Base-by-base conservation (phyloP, 1,139 yeast species). In the Arxiozyma telluris region DNA sequence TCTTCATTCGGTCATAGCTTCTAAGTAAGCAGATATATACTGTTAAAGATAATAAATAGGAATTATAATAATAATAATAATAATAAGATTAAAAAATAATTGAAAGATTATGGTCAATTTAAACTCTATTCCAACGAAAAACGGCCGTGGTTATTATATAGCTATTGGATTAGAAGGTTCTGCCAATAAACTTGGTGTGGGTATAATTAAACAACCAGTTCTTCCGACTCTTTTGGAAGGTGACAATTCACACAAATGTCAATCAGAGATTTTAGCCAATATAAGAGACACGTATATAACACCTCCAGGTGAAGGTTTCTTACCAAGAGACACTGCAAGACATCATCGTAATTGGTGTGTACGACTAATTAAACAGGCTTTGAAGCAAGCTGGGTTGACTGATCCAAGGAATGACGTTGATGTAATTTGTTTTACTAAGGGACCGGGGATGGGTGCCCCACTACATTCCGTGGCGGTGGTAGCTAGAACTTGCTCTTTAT, bases 401-500 rank as follows among this genome's bases (percentile, higher is more conserved):
- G 64, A 66, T 30, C 67, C 69, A 7, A 61, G 73, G 49, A 55
- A 66, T 1, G 94, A 89, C 52, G 71, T 93, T 30, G 96, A 91
- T 69, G 90, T 95, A 62, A 87, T 93, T 53, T 90, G 97, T 69
- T 93, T 91, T 69, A 93, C 98, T 1, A 95, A 87, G 70, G 99
- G 98, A 4, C 98, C 98, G 0, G 99, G 99, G 1, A 94, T 93
- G 98, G 99, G 98, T 3, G 98, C 98, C 0, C 99, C 98, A 0
- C 73, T 93, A 55, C 96, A 93, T 63, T 83, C 94, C 58, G 97
- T 90, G 44, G 98, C 87, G 1, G 76, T 93, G 48, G 96, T 96
- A 0, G 98, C 98, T 1, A 76, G 99, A 64, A 84, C 97, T 0
- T 73, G 91, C 49, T 76, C 93, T 21, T 82, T 85, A 60, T 67